Base-by-base conservation (phyloP, 139 green algal genomes). In the Haematococcus sp. region DNA sequence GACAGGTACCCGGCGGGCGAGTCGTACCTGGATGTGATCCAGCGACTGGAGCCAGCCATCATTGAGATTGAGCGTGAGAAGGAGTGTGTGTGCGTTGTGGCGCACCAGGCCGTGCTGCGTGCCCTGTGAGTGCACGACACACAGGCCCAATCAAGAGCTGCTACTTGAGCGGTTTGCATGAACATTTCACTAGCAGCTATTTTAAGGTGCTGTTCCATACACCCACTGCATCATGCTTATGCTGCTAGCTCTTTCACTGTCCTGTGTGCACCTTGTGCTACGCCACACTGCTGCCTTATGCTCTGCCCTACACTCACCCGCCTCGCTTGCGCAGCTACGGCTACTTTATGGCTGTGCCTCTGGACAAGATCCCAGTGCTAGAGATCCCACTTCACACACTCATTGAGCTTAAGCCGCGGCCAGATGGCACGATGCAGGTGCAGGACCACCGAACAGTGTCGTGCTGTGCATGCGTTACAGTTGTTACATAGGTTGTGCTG, bases 11-110 rank as follows among this genome's bases (percentile, higher is more conserved):
- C 72, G 16, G 84, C 79, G 35, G 93, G 93, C 0, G 93, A 98
- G 80, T 89, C 73, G 3, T 98, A 98, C 88, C 83, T 97, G 76
- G 93, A 98, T 68, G 91, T 98, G 7, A 91, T 98, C 28, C 84
- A 92, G 79, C 83, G 93, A 3, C 76, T 97, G 76, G 93, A 98
- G 83, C 91, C 93, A 2, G 92, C 97, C 13, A 89, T 98, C 54
- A 95, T 91, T 19, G 93, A 98, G 87, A 86, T 97, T 61, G 93
- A 98, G 85, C 79, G 93, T 0, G 91, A 97, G 82, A 82, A 88
- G 33, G 91, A 97, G 83, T 90, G 81, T 51, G 87, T 96, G 46
- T 87, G 83, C 64, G 86, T 97, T 28, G 88, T 97, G n/a, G 85
- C 76, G 9, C 91, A 96, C 82, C 93, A 97, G 74, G 86, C 93